Base-by-base conservation (phyloP, 371 early-diverging fungal genomes). In the Syncephalastrum contaminatum region DNA sequence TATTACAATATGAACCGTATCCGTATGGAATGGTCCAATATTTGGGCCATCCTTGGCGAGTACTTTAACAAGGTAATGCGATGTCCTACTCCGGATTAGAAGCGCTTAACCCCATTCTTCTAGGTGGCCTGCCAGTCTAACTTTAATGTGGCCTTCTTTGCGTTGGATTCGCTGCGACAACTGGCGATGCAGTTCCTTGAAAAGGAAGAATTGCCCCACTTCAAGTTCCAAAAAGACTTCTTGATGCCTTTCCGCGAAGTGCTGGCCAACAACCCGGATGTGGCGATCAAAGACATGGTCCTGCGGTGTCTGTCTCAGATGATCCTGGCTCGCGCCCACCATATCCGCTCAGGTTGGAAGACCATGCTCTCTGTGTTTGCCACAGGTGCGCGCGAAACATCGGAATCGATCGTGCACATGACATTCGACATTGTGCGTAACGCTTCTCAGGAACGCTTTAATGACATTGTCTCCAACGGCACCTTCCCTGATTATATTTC, bases 1-100 rank as follows among this genome's bases (percentile, higher is more conserved):
- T 94, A 95, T 80, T 97, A 95, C 82, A 97, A 97, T 77, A 97
- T 97, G 97, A 87, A 85, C 47, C 92, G 97, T 79, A 97, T 97
- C 64, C 88, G 95, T 67, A 84, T 95, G 59, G 97, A 97, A 72
- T 97, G 97, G 97, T 88, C 92, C 41, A 88, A 93, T 59, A 87
- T 96, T 43, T 97, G 97, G 97, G 87, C 88, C 1, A 90, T 96
- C 14, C 77, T 97, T 2, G 95, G 95, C 0, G 90, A 91, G 27
- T 89, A 93, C 63, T 96, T 94, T 60, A 92, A 93, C 70, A 87
- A 90, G 59, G 71, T 75, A 48, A 30, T 36, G 47, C 51, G 41
- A 36, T 3, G 1, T 6, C 0, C 21, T 15, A 10, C 3, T 14
- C 5, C n/a, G 40, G 2, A 25, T 13, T 19, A 18, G 12, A 47